Evolutionary conservation across 441 rosid species (phyloP).

Genomic region (Syzygium malaccense): DNA sequence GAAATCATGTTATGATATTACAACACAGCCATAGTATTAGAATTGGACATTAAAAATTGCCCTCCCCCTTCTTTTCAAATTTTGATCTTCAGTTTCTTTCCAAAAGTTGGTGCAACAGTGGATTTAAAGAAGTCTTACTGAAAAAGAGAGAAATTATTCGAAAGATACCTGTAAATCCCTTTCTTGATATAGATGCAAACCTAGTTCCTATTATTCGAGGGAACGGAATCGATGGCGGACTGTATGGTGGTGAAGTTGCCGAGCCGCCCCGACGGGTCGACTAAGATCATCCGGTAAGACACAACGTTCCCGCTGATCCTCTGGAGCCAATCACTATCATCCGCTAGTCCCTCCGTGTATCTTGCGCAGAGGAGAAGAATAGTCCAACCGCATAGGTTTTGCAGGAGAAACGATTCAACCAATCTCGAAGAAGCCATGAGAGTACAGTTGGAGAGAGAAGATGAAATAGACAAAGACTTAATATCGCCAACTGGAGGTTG

Average conservation of each 20-base stretch:
- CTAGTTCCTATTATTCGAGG: constrained; percentile 39
- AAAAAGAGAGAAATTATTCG: no score
- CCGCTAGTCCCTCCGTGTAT: neutral
- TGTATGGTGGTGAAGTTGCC: constrained; percentile 53
- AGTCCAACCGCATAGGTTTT: neutral
- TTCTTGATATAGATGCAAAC: constrained; percentile 38
- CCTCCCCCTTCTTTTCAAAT: neutral
- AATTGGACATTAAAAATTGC: neutral
- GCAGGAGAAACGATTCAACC: neutral
- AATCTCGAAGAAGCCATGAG: neutral
- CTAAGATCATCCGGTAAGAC: neutral
- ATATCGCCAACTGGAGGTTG: neutral
- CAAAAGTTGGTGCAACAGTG: neutral
- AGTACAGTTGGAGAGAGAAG: neutral
- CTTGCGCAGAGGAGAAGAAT: neutral
- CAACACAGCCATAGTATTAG: no score
- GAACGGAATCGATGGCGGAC: constrained; percentile 49
- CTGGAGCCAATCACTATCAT: neutral
- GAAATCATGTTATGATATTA: no score
- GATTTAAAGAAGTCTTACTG: neutral
- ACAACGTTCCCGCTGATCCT: neutral
- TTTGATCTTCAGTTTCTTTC: neutral
- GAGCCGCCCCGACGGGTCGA: constrained; percentile 35
- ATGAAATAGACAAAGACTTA: neutral
- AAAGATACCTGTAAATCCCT: constrained; percentile 43